Evolutionary conservation across 2,329 filamentous ascomycete genomes (phyloP), one percentile per base, ranked within the genome.

Genomic region (Coniella lustricola): DNA sequence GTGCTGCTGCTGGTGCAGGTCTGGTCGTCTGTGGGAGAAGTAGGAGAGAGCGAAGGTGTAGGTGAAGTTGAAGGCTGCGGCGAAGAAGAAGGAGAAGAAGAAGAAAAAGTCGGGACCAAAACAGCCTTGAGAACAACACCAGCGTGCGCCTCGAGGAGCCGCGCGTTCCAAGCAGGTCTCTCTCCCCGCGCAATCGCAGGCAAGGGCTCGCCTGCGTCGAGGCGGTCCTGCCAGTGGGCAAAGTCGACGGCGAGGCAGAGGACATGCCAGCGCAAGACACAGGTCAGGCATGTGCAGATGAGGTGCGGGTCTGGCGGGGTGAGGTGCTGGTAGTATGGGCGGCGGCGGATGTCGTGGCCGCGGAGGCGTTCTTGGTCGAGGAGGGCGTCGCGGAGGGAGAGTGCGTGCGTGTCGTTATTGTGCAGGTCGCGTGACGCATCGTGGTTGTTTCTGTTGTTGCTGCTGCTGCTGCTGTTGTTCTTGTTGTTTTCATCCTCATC

Each of bases 261-360:
- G 13, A 74, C 71, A 54, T 77, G 77, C 79, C 78, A 82, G 2
- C 73, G 68, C 33, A 78, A 57, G 37, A 76, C 62, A 56, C 79
- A 82, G 0, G 73, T 76, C 21, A 77, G 60, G 56, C 78, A 82
- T 1, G 75, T 77, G 62, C 79, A 82, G 3, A 77, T 61, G n/a
- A 68, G 57, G 10, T 59, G 45, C 0, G 68, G 64, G 52, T 81
- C 68, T 0, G 73, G 70, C 1, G 65, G 54, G 34, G 64, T 63
- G 17, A 81, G 66, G 56, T 81, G 76, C 51, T 75, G 73, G 55
- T 75, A 79, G 55, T 76, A 79, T 0, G 70, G 68, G 37, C 69
- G 71, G 50, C 68, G 71, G 58, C 76, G 71, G 22, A 77, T 69
- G 25, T 59, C 47, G 49, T 72, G 59, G 42, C 68, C 58, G 21